Evolutionary conservation across 495 filamentous ascomycete genomes (phyloP).

Genomic region (Hypoxylon fragiforme): DNA sequence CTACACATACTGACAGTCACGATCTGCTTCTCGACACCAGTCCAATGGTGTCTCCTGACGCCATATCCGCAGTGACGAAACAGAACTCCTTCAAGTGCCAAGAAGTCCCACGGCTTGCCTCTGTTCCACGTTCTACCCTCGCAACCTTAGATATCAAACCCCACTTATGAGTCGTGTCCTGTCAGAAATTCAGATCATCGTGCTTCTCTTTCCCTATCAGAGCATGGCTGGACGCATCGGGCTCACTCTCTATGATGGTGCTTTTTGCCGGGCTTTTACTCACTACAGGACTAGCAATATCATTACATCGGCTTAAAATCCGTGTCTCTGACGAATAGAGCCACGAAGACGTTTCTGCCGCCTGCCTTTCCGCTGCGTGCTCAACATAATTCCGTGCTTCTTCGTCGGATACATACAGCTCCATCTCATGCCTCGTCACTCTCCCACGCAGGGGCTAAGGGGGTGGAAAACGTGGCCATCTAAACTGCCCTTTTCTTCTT

Average conservation of each 20-base stretch:
- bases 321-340: conserved; percentile 31
- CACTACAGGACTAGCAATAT: conserved; percentile 18
- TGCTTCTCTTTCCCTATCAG: conserved; percentile 25
- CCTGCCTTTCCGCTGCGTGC: conserved; percentile 28
- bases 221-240: conserved; percentile 34
- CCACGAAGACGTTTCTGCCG: conserved; percentile 22
- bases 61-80: conserved; percentile 31
- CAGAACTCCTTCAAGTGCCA: conserved; percentile 24
- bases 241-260: conserved; percentile 27
- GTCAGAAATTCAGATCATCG: conserved; percentile 32
- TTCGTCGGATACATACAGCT: conserved; percentile 31
- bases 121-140: conserved; percentile 29
- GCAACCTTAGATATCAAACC: conserved; percentile 27
- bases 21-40: conserved; percentile 26
- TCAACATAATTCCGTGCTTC: conserved; percentile 31
- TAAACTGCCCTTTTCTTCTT: conserved; percentile 15
- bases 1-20: conserved; percentile 27
- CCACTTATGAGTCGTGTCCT: conserved; percentile 31
- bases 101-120: conserved; percentile 22
- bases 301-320: conserved; percentile 23
- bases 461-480: conserved; percentile 28
- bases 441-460: conserved; percentile 23
- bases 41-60: conserved; percentile 35
- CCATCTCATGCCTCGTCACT: conserved; percentile 18
- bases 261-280: conserved; percentile 35